Evolutionary conservation across 2,329 filamentous ascomycete species (phyloP), one percentile per base, ranked within the genome.

Genomic region (Samsoniella hepiali): DNA sequence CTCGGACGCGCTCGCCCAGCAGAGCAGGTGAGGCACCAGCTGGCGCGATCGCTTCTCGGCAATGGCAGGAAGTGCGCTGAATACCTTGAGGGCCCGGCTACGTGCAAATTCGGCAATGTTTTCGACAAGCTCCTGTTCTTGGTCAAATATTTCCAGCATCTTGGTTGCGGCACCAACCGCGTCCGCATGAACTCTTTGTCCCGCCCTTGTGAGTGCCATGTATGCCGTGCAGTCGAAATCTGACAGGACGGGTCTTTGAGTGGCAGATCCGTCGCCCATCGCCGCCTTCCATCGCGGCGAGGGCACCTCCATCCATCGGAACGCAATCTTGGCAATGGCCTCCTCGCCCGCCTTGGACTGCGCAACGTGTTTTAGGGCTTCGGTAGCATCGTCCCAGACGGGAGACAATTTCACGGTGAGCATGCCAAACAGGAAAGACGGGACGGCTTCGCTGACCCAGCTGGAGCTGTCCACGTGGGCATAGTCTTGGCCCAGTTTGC

Each of bases 151-250:
- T 40, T 81, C 75, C 5, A 86, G 75, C 73, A 96, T 84, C 13
- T 83, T 79, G 31, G 87, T 81, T 40, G 81, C 77, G 3, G 86
- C 78, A 64, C 82, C 78, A 13, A 80, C 75, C 11, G 87, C 77
- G 1, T 83, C 78, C 27, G 81, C 75, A 57, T 86, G 83, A 9
- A 85, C 80, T 57, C 80, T 77, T 15, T 76, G 71, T 5, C 85
- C 82, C 29, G 81, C 74, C 15, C 78, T 77, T 53, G 84, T 77
- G 1, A 96, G 75, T 36, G 80, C 82, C 40, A 81, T 80, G 42
- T 94, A 73, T 68, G 95, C 93, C 27, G 87, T 89, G 73, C 94
- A 98, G 73, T 96, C 89, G 68, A 97, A 99, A 68, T 95, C 87
- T 1, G 88, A 91, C 36, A 85, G 71, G 34, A 81, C 78, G 3